Percentiles rank a stretch among this genome's conserved stretches.
phyloP scores from a whole-genome alignment of 768 basidiomycete genomes.

The Leccinum pellstonianum region DNA sequence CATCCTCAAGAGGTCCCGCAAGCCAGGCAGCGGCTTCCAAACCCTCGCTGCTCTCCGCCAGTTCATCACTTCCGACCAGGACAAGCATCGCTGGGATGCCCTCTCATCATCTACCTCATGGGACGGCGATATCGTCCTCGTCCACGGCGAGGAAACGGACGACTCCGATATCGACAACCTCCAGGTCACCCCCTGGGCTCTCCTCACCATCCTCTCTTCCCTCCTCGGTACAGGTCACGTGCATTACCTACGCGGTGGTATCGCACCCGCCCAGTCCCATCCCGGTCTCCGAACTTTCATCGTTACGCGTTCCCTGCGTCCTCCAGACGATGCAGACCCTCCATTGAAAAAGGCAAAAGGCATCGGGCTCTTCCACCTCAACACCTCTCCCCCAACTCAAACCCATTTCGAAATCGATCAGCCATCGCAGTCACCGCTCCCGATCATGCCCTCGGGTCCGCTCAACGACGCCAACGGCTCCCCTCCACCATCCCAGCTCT shows the following conservation, averaged over 20 bases:
- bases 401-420: conserved; percentile 62
- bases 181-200: conserved; percentile 64
- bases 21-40: conserved; percentile 65
- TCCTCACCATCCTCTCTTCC: conserved; percentile 61
- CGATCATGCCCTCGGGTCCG: conserved; percentile 51
- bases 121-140: conserved; percentile 68
- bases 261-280: conserved; percentile 59
- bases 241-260: conserved; percentile 73
- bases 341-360: conserved; percentile 33
- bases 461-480: conserved; percentile 52
- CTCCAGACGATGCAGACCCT: conserved; percentile 18
- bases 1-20: conserved; percentile 82
- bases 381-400: conserved; percentile 53
- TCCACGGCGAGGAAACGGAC: conserved; percentile 81
- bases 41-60: conserved; percentile 69
- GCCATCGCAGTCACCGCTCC: conserved; percentile 49
- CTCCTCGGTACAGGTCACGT: conserved; percentile 55
- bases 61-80: conserved; percentile 79
- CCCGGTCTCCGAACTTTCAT: conserved; percentile 54
- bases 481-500: conserved; percentile 63
- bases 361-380: conserved; percentile 65
- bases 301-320: conserved; percentile 24
- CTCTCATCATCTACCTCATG: conserved; percentile 52
- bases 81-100: conserved; percentile 68
- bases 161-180: conserved; percentile 56